Conservation (phyloP, 169 alveolate species). For the Cryptosporidium andersoni region DNA sequence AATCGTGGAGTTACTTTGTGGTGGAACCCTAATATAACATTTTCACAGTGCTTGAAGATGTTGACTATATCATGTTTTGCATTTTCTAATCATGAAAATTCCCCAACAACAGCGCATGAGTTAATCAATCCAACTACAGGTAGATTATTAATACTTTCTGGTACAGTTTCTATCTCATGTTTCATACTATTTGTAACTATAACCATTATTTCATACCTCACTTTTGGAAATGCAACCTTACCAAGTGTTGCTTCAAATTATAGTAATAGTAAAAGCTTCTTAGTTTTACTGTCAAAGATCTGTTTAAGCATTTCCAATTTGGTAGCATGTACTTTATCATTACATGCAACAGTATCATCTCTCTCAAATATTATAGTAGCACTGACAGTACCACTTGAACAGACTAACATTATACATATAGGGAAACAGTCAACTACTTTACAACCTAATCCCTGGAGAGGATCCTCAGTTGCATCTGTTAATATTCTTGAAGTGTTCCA, state of each 20-base stretch:
- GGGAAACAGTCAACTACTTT: no score
- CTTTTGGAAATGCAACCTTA: slow-evolving; percentile 52
- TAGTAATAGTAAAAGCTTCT: slow-evolving; percentile 29
- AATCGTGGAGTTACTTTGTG: slow-evolving; percentile 52
- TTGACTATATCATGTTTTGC: slow-evolving; percentile 62
- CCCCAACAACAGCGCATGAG: slow-evolving; percentile 64
- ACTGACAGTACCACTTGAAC: background rate
- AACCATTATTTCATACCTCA: slow-evolving; percentile 40
- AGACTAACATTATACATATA: no score
- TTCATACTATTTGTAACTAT: slow-evolving; percentile 18
- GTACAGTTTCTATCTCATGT: slow-evolving; percentile 51
- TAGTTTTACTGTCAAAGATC: slow-evolving; percentile 22
- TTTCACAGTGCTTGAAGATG: slow-evolving; percentile 40
- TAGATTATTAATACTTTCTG: slow-evolving; percentile 47
- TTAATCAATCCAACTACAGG: slow-evolving; percentile 43
- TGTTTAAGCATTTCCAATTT: slow-evolving; percentile 55
- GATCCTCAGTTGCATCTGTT: no score
- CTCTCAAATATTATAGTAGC: slow-evolving; percentile 42
- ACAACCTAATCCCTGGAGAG: no score
- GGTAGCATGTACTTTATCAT: slow-evolving; percentile 65
- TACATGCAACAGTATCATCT: slow-evolving; percentile 63
- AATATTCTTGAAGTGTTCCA: no score
- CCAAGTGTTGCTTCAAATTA: slow-evolving; percentile 58
- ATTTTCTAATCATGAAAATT: slow-evolving; percentile 68
- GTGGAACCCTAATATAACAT: slow-evolving; percentile 43